These are phyloP conservation scores for Penicillium sp. DNA, from an alignment of 2,329 filamentous ascomycete species.

Conservation along the genomic window DNA sequence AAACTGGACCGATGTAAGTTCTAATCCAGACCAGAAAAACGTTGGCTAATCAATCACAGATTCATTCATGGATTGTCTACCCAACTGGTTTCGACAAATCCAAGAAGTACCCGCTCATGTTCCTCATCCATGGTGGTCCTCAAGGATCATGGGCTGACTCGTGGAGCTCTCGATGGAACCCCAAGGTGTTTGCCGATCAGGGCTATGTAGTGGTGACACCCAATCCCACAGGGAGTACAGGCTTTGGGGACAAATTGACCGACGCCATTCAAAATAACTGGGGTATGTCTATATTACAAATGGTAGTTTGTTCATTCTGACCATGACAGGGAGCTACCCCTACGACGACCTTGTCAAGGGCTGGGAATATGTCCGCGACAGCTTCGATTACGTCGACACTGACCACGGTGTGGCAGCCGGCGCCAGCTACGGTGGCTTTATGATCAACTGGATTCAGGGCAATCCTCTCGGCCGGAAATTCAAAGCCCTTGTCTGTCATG, in stretches of 20 bases:
- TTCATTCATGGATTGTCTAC: slow-evolving; percentile 39
- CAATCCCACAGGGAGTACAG: slow-evolving; percentile 77
- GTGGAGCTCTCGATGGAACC: slow-evolving; percentile 82
- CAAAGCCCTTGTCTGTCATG: slow-evolving; percentile 81
- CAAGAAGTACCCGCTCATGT: slow-evolving; percentile 72
- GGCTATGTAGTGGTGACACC: slow-evolving; percentile 77
- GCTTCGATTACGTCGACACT: slow-evolving; percentile 36
- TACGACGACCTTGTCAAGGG: slow-evolving; percentile 76
- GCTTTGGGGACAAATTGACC: slow-evolving; percentile 71
- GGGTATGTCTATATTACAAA: too few species aligned
- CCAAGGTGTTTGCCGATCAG: slow-evolving; percentile 78
- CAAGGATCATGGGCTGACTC: slow-evolving; percentile 68
- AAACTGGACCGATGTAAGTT: slow-evolving; percentile 32
- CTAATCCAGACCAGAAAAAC: neutral
- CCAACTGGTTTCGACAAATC: slow-evolving; percentile 56
- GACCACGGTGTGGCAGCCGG: slow-evolving; percentile 38
- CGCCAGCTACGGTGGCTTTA: slow-evolving; percentile 42
- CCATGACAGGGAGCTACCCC: slow-evolving; percentile 44
- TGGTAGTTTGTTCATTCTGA: neutral
- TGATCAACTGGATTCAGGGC: slow-evolving; percentile 79
- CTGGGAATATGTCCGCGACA: slow-evolving; percentile 60
- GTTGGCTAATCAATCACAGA: slow-evolving; percentile 22
- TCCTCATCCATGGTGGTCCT: slow-evolving; percentile 77
- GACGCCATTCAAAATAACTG: slow-evolving; percentile 74
- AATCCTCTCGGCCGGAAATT: slow-evolving; percentile 75